phyloP scores from a whole-genome alignment of 2,329 filamentous ascomycete genomes.

The Trichophyton mentagrophytes region DNA sequence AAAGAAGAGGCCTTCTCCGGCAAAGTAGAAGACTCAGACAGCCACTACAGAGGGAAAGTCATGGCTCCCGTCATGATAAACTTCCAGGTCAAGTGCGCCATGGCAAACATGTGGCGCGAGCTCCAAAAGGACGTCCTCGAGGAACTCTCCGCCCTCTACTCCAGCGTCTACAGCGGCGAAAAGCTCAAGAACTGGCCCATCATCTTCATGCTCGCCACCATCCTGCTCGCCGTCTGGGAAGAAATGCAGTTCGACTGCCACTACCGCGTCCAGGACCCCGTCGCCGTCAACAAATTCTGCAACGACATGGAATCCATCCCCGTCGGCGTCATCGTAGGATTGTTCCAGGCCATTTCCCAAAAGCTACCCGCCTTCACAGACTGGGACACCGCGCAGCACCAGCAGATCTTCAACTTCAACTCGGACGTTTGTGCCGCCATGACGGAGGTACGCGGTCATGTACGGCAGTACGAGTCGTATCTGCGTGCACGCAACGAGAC shows the following conservation, averaged over 20 bases:
- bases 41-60: constrained; percentile 79
- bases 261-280: constrained; percentile 77
- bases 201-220: constrained; percentile 92
- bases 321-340: constrained; percentile 87
- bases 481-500: constrained; percentile 65
- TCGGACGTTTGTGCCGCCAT: constrained; percentile 84
- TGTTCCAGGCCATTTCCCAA: constrained; percentile 96
- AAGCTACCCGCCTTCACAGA: constrained; percentile 86
- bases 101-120: constrained; percentile 97
- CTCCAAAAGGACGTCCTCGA: constrained; percentile 91
- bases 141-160: constrained; percentile 83
- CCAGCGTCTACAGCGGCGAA: constrained; percentile 94
- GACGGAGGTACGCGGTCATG: constrained; percentile 87
- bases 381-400: constrained; percentile 87
- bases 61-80: constrained; percentile 98
- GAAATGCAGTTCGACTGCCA: constrained; percentile 98
- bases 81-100: constrained; percentile 95
- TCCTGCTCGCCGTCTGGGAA: constrained; percentile 90
- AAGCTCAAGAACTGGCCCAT: constrained; percentile 98
- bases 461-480: constrained; percentile 82
- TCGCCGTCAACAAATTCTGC: constrained; percentile 86
- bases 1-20: constrained; percentile 60
- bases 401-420: constrained; percentile 83
- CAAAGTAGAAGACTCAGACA: constrained; percentile 72
- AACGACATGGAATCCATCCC: constrained; percentile 92